These are phyloP conservation scores for Handroanthus guayacan DNA, from an alignment of 257 asterid species.

Conservation along the genomic window DNA sequence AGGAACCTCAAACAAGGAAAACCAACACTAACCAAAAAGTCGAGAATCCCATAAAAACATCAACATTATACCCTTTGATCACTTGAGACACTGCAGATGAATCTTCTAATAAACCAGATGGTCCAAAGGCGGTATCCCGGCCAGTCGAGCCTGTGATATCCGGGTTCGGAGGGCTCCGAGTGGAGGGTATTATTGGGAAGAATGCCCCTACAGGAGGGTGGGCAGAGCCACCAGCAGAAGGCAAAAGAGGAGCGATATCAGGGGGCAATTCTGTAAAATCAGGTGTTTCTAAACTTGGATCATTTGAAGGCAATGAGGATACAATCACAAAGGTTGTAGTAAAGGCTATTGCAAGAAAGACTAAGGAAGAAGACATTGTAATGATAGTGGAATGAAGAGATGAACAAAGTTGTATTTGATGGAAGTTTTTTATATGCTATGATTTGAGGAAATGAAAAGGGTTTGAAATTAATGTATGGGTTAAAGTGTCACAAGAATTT, in stretches of 20 bases:
- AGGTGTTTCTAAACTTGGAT: conserved; percentile 9
- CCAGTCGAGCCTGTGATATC: conserved; percentile 46
- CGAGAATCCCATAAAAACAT: conserved; percentile 26
- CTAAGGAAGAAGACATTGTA: conserved; percentile 51
- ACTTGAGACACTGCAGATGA: conserved; percentile 46
- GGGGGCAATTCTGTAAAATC: conserved; percentile 52
- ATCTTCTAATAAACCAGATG: conserved; percentile 44
- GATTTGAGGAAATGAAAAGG: conserved; percentile 32
- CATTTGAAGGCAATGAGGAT: conserved; percentile 39
- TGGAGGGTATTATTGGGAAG: conserved; percentile 61
- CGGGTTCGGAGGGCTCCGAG: conserved; percentile 58
- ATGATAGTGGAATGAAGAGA: conserved; percentile 42
- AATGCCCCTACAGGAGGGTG: conserved; percentile 41
- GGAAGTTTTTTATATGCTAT: conserved; percentile 7
- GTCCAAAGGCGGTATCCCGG: conserved; percentile 55
- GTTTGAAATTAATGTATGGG: conserved; percentile 29
- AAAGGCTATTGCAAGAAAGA: conserved; percentile 43
- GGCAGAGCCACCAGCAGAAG: conserved; percentile 51
- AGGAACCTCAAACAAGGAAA: conserved; percentile 7
- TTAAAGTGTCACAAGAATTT: conserved; percentile 36
- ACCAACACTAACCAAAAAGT: conserved; percentile 35
- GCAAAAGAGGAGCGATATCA: conserved; percentile 66
- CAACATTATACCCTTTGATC: conserved; percentile 11
- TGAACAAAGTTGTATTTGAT: conserved; percentile 33
- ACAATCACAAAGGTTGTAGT: conserved; percentile 36